Percentiles rank a stretch among this genome's conserved stretches.
phyloP scores from a whole-genome alignment of 345 rosid genomes.

The Populus euphratica region DNA sequence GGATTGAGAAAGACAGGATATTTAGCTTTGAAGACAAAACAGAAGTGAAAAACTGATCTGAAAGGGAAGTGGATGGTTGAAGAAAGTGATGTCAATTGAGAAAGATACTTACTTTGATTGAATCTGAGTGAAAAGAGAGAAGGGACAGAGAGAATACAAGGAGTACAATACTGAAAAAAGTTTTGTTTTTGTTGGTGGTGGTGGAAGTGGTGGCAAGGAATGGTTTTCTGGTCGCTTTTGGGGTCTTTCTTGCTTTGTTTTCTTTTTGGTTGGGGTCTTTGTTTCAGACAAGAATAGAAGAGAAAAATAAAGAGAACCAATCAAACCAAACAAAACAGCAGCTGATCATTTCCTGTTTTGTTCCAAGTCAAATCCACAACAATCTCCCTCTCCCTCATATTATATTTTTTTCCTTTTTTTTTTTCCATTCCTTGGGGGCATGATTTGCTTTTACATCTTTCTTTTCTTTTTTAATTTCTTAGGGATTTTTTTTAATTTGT shows the following conservation, averaged over 20 bases:
- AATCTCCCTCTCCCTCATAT: background rate
- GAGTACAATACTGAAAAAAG: background rate
- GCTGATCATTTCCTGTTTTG: background rate
- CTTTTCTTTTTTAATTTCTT: background rate
- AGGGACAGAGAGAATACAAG: conserved; percentile 1
- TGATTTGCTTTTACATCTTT: background rate
- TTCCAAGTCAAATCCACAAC: conserved; percentile 21
- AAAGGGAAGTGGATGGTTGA: background rate
- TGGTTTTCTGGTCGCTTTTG: conserved; percentile 11
- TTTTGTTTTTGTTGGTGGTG: conserved; percentile 3
- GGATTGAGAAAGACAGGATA: background rate
- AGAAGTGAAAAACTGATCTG: background rate
- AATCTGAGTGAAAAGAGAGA: conserved; percentile 31
- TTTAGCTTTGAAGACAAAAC: background rate
- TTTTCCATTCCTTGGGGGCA: conserved; percentile 2
- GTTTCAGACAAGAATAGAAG: conserved; percentile 36
- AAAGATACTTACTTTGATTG: conserved; percentile 36
- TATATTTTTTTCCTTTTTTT: background rate
- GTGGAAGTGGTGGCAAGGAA: background rate
- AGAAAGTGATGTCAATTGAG: conserved; percentile 17
- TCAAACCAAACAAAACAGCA: background rate
- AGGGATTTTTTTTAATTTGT: too few relatives aligned
- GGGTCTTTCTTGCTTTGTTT: background rate
- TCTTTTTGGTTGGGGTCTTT: conserved; percentile 4
- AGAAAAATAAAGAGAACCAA: conserved; percentile 22